A percentile compares a stretch with the other conserved stretches of the same genome.
Evolutionary conservation across 257 asterid species (phyloP).

Genomic region (Capsicum rhomboideum): DNA sequence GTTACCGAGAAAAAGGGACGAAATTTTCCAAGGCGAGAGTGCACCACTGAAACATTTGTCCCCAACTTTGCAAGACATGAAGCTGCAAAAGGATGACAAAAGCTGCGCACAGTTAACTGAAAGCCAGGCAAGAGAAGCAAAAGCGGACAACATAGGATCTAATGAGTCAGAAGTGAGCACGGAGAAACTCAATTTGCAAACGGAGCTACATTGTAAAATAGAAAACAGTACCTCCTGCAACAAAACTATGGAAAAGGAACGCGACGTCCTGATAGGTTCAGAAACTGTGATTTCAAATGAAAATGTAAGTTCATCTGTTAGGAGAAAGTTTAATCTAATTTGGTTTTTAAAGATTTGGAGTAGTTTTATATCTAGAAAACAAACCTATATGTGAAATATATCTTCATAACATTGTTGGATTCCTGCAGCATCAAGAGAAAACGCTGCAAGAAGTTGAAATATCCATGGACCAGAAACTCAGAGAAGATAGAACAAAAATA

Average conservation of each 20-base stretch:
- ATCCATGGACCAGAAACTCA: constrained; percentile 11
- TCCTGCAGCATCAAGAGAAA: constrained; percentile 30
- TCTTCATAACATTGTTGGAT: constrained; percentile 5
- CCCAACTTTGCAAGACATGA: constrained; percentile 28
- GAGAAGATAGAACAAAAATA: constrained; percentile 7
- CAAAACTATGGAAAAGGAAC: constrained; percentile 24
- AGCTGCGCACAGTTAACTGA: constrained; percentile 18
- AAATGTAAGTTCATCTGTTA: constrained; percentile 26
- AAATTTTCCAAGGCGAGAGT: constrained; percentile 10
- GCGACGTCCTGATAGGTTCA: constrained; percentile 14
- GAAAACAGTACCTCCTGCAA: neutral
- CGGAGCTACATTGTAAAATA: constrained; percentile 6
- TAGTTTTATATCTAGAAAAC: neutral
- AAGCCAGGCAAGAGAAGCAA: constrained; percentile 7
- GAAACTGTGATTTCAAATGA: constrained; percentile 14
- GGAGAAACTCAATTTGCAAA: neutral
- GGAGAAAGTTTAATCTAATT: neutral
- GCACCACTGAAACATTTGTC: constrained; percentile 23
- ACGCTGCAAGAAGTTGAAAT: constrained; percentile 9
- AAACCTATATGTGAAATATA: neutral
- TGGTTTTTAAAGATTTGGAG: neutral
- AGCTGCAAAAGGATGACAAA: constrained; percentile 31
- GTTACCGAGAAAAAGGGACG: constrained; percentile 21
- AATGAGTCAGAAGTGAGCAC: constrained; percentile 8
- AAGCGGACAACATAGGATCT: constrained; percentile 3